Evolutionary conservation across 257 asterid species (phyloP).

Genomic region (Scutellaria barbata): DNA sequence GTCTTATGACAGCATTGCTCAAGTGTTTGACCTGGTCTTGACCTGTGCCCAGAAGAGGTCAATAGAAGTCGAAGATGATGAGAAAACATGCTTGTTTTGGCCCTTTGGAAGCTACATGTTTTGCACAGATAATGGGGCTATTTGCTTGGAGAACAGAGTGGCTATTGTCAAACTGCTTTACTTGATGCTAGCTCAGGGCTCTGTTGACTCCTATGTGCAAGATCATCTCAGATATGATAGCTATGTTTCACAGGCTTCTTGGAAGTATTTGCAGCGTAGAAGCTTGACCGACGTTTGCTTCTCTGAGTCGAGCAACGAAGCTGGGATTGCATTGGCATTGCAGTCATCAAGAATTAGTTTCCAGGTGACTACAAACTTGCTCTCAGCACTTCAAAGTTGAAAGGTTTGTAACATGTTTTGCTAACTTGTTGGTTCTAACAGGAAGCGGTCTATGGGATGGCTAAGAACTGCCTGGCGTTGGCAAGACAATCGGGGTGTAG

Average conservation of each 20-base stretch:
- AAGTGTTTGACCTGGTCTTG: conserved; percentile 45
- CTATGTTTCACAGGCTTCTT: conserved; percentile 45
- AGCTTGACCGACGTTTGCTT: conserved; percentile 43
- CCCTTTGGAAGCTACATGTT: conserved; percentile 89
- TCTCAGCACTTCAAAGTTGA: neutral
- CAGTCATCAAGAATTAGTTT: conserved; percentile 59
- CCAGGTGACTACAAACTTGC: conserved; percentile 45
- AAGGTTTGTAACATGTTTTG: neutral
- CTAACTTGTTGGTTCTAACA: conserved; percentile 39
- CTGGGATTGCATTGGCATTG: conserved; percentile 74
- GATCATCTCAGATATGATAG: conserved; percentile 66
- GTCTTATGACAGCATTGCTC: conserved; percentile 41
- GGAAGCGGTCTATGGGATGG: conserved; percentile 57
- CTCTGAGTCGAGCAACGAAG: conserved; percentile 66
- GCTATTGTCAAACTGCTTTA: conserved; percentile 66
- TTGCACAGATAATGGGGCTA: conserved; percentile 68
- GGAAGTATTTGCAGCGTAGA: conserved; percentile 55
- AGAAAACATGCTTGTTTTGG: conserved; percentile 44
- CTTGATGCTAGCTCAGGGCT: conserved; percentile 52
- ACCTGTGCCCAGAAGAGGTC: conserved; percentile 46
- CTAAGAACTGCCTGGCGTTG: conserved; percentile 58
- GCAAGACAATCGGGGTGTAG: conserved; percentile 69
- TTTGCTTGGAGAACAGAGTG: conserved; percentile 65
- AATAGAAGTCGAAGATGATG: conserved; percentile 34
- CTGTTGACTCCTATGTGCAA: conserved; percentile 49